phyloP scores from a whole-genome alignment of 2,329 filamentous ascomycete species.

The Volutella citrinella region DNA sequence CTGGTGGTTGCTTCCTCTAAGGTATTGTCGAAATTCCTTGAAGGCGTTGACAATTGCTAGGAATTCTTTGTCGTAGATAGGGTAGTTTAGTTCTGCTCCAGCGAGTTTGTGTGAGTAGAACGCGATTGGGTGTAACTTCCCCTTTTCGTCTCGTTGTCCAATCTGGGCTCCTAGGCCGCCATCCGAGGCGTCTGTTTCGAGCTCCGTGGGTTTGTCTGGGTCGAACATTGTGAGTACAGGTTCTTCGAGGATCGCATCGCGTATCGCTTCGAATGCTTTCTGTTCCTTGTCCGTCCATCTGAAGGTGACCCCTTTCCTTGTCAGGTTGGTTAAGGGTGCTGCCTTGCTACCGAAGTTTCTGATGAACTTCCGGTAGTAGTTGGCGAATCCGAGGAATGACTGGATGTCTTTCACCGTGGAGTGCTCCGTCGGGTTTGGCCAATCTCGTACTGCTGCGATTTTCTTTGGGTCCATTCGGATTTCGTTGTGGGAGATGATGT shows the following conservation, averaged over 20 bases:
- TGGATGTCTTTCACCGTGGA: conserved; percentile 4
- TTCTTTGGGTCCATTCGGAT: conserved; percentile 4
- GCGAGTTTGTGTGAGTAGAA: not conserved
- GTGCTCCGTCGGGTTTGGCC: too few relatives aligned
- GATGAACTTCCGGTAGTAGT: conserved; percentile 4
- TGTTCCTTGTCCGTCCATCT: not conserved
- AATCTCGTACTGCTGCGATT: too few relatives aligned
- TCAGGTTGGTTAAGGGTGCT: conserved; percentile 1
- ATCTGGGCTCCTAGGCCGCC: not conserved
- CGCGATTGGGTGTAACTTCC: not conserved
- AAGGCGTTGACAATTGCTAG: not conserved
- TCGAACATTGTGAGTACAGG: not conserved
- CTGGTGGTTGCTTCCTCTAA: not conserved
- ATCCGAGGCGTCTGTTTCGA: not conserved
- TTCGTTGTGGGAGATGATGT: not conserved
- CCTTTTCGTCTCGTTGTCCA: not conserved
- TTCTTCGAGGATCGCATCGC: not conserved
- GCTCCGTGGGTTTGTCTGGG: not conserved
- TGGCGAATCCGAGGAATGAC: conserved; percentile 1
- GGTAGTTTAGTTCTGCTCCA: not conserved
- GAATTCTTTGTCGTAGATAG: conserved; percentile 1
- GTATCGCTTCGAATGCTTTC: not conserved
- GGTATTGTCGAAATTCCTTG: not conserved
- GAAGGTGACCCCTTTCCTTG: not conserved
- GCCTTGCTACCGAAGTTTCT: conserved; percentile 1